Percentiles rank a stretch among this genome's conserved stretches.
These are phyloP conservation scores for Phytopythium chamaehyphon DNA, from an alignment of 352 stramenopile genomes.

Conservation along the genomic window DNA sequence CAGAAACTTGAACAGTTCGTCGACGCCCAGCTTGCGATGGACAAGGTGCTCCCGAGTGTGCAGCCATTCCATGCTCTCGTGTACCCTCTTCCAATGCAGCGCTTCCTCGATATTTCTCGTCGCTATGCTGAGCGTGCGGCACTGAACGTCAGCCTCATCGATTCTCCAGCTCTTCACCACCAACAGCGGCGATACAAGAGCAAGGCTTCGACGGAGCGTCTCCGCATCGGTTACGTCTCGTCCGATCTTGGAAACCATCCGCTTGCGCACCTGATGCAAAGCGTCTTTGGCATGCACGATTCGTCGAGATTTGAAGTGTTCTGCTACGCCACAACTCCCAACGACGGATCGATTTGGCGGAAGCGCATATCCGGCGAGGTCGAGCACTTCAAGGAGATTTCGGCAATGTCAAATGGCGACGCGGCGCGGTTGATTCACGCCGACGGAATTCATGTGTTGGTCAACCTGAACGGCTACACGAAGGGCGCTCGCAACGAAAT, in stretches of 20 bases:
- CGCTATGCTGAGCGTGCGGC: constrained; percentile 82
- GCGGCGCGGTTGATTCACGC: constrained; percentile 74
- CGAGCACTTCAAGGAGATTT: constrained; percentile 89
- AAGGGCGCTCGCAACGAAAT: constrained; percentile 91
- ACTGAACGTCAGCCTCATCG: constrained; percentile 84
- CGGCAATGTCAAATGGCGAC: constrained; percentile 51
- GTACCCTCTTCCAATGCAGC: constrained; percentile 83
- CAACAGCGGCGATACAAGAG: constrained; percentile 37
- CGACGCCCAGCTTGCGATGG: constrained; percentile 50
- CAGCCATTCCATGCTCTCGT: constrained; percentile 93
- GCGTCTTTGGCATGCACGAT: constrained; percentile 89
- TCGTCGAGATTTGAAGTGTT: constrained; percentile 86
- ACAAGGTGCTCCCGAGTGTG: constrained; percentile 76
- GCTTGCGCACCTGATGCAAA: constrained; percentile 89
- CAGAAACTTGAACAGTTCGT: constrained; percentile 57
- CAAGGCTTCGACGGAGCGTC: constrained; percentile 59
- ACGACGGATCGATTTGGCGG: constrained; percentile 81
- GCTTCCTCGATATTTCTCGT: constrained; percentile 70
- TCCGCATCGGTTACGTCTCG: constrained; percentile 88
- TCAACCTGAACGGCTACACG: constrained; percentile 95
- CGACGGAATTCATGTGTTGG: constrained; percentile 88
- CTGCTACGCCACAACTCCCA: constrained; percentile 80
- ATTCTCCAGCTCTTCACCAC: constrained; percentile 51
- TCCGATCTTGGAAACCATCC: constrained; percentile 92
- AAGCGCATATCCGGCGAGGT: constrained; percentile 78